Base-by-base conservation (phyloP, 345 rosid genomes). In the Syzygium grande region DNA sequence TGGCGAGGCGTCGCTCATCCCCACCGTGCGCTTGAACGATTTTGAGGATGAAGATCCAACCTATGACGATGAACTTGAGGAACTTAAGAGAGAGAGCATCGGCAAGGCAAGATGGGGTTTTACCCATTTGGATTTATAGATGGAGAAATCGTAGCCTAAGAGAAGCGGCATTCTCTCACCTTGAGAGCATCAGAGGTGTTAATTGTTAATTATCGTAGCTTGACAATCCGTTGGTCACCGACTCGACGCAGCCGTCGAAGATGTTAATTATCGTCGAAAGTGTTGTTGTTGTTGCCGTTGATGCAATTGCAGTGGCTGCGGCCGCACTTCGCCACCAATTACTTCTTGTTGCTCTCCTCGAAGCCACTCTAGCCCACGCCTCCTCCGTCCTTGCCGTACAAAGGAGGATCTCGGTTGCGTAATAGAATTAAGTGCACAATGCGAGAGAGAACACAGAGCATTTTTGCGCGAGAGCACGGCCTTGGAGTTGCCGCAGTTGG, bases 41-140 rank as follows among this genome's bases (percentile, higher is more conserved):
- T 56, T 56, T 27, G 61, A 56, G 13, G n/a, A 56, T 27, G 23
- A 56, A 56, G n/a, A 56, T 56, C 61, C 61, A 23, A 56, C 61
- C n/a, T 1, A 22, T 22, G 61, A 56, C 25, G 61, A 59, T 59
- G 65, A 59, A 59, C 65, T 59, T 59, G 68, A 34, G 68, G 30
- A 27, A 12, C n/a, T 56, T 23, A 86, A 19, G 51, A 19, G 52
- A 9, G 85, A 56, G 78, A 41, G 73, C 90, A 97, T 98, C 98
- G 63, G 94, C 98, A 14, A 95, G 98, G 89, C 90, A 92, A 4
- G 96, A 91, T 1, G 93, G 87, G 55, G 94, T 89, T 89, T 94
- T 95, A 1, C 91, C 98, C 99, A 95, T 92, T 94, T 92, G 11
- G 99, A 96, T 92, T 93, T 95, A 92, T 96, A 95, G 89, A 97